These are phyloP conservation scores for Saussurea involucrata DNA, from an alignment of 129 eudicot genomes.

Conservation along the genomic window DNA sequence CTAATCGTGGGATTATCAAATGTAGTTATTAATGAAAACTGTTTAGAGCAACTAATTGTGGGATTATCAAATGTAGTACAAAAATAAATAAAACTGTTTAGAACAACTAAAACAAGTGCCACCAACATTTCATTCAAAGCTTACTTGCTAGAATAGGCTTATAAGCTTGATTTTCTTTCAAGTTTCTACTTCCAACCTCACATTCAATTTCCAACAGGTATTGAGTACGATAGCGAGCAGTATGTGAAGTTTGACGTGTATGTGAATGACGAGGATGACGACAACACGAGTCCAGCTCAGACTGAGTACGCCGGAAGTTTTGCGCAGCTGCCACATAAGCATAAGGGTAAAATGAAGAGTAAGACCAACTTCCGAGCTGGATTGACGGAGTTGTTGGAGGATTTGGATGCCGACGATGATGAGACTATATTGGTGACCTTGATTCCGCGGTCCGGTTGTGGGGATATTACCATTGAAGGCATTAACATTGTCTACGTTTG, in stretches of 20 bases:
- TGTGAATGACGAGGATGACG: conserved; percentile 48
- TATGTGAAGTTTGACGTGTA: conserved; percentile 53
- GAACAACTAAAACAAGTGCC: too few relatives aligned
- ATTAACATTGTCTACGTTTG: conserved; percentile 23
- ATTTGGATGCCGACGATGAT: conserved; percentile 44
- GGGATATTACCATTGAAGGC: conserved; percentile 20
- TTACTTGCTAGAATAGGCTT: too few relatives aligned
- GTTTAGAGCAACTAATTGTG: too few relatives aligned
- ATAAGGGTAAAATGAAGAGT: conserved; percentile 27
- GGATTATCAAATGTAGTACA: too few relatives aligned
- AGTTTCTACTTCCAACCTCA: too few relatives aligned
- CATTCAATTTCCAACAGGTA: too few relatives aligned
- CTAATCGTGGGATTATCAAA: too few relatives aligned
- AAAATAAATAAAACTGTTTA: too few relatives aligned
- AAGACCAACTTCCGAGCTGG: conserved; percentile 40
- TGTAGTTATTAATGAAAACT: too few relatives aligned
- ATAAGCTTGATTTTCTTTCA: too few relatives aligned
- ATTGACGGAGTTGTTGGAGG: conserved; percentile 12
- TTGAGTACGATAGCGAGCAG: conserved; percentile 23
- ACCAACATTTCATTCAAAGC: too few relatives aligned
- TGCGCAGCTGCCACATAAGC: conserved; percentile 36
- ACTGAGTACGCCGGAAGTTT: conserved; percentile 28
- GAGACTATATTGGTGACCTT: conserved; percentile 44
- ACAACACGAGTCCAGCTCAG: neutral
- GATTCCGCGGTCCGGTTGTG: conserved; percentile 33